Evolutionary conservation across 2,329 filamentous ascomycete genomes (phyloP).

Genomic region (Penicillium sumatraense): DNA sequence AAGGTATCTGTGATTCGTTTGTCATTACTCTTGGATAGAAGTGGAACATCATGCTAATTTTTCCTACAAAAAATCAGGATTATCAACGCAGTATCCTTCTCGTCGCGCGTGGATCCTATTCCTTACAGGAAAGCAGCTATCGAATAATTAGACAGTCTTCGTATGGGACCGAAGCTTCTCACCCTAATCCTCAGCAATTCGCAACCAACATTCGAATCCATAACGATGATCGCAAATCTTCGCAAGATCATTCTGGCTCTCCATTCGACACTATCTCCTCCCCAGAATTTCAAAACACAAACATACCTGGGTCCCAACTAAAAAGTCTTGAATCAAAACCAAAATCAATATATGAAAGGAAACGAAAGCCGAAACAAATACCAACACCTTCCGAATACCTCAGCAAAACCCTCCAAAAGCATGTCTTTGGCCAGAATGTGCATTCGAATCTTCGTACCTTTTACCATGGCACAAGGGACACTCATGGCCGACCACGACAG

Average conservation of each 20-base stretch:
- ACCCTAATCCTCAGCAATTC: neutral
- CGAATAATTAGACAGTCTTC: conserved; percentile 9
- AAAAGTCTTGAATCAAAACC: neutral
- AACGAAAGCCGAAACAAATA: conserved; percentile 1
- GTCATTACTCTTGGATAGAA: neutral
- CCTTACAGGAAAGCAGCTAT: conserved; percentile 1
- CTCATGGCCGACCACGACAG: conserved; percentile 21
- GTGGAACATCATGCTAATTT: neutral
- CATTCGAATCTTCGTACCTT: conserved; percentile 5
- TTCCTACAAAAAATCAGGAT: neutral
- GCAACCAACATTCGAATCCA: neutral
- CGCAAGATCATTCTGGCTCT: neutral
- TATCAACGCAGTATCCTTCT: neutral
- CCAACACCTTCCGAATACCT: conserved; percentile 39
- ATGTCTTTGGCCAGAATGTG: conserved; percentile 15
- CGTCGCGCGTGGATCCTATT: neutral
- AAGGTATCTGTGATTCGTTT: conserved; percentile 14
- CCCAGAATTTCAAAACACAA: neutral
- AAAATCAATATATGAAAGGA: neutral
- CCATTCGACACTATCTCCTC: neutral
- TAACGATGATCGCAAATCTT: neutral
- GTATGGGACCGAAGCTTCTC: conserved; percentile 5
- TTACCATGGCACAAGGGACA: conserved; percentile 6
- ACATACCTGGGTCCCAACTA: neutral
- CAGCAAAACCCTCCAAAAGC: conserved; percentile 32